Evolutionary conservation across 2,329 filamentous ascomycete genomes (phyloP), one percentile per base, ranked within the genome.

Genomic region (Cladorrhinum sp.): DNA sequence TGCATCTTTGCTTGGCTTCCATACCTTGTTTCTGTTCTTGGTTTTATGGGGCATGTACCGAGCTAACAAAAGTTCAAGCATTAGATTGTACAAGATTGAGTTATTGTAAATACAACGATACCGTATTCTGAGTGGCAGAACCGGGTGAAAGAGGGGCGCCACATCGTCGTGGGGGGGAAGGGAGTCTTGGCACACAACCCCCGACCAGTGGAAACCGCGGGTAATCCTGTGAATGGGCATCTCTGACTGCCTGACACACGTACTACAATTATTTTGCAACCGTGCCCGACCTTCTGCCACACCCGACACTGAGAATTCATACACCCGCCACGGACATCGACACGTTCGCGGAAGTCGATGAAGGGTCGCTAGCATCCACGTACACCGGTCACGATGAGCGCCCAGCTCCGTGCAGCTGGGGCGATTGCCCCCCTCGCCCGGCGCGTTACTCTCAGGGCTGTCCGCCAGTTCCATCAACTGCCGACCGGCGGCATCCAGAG

Each of bases 321-420:
- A 36, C 12, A 36, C 32, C 32, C n/a, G n/a, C n/a, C n/a, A n/a
- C n/a, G n/a, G n/a, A 36, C 32, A 36, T 51, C n/a, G n/a, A n/a
- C n/a, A n/a, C n/a, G n/a, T n/a, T n/a, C n/a, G n/a, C n/a, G n/a
- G n/a, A 32, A 45, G 41, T 45, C 41, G 41, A 64, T 64, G 63
- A 59, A 51, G 59, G 52, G n/a, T n/a, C n/a, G n/a, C 59, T 64
- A 65, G 60, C 55, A 16, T 27, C 32, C 41, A 13, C 32, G 20
- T 20, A 54, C 48, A 54, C 59, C 48, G 55, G 64, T 68, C 75
- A 77, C 72, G 70, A 89, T 89, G 86, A 89, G 85, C 78, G 85
- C 84, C 81, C 87, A 89, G 82, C 85, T 91, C 70, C 80, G 93
- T 77, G 87, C 89, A 75, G 85, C 88, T 73, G 86, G 89, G 77